These are phyloP conservation scores for Diaporthe ampelina DNA, from an alignment of 2,329 filamentous ascomycete genomes.

Conservation along the genomic window DNA sequence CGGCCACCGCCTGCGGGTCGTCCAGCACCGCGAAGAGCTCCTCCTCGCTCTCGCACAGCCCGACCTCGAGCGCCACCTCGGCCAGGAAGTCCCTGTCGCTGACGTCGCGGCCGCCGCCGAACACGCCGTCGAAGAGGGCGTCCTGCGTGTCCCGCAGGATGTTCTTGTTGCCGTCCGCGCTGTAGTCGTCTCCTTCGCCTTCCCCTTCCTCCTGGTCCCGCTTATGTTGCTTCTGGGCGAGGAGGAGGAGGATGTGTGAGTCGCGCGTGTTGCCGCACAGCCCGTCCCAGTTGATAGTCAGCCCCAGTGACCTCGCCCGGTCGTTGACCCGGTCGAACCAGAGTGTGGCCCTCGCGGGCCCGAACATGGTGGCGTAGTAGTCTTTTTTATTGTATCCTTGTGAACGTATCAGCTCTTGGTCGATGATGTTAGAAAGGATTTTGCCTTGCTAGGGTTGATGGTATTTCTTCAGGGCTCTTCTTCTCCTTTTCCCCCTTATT, in stretches of 20 bases:
- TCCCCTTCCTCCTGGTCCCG: too few relatives aligned
- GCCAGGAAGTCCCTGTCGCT: slow-evolving; percentile 57
- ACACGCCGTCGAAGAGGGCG: slow-evolving; percentile 58
- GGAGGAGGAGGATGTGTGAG: slow-evolving; percentile 62
- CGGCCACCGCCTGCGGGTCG: slow-evolving; percentile 45
- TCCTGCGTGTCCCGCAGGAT: slow-evolving; percentile 52
- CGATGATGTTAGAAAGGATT: neutral
- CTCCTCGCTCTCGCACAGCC: slow-evolving; percentile 46
- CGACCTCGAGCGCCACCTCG: slow-evolving; percentile 49
- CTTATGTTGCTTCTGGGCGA: slow-evolving; percentile 50
- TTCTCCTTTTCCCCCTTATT: neutral
- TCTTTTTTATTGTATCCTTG: slow-evolving; percentile 53
- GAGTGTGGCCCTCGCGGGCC: slow-evolving; percentile 46
- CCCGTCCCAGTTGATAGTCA: slow-evolving; percentile 58
- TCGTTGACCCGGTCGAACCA: slow-evolving; percentile 51
- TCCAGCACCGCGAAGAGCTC: slow-evolving; percentile 47
- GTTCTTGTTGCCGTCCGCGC: neutral
- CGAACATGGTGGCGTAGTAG: slow-evolving; percentile 53
- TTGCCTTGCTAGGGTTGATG: neutral
- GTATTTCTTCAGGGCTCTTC: neutral
- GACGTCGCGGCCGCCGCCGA: slow-evolving; percentile 58
- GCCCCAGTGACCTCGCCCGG: slow-evolving; percentile 52
- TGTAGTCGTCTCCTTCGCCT: neutral
- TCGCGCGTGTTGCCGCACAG: slow-evolving; percentile 59
- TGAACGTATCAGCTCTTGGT: slow-evolving; percentile 22